A percentile compares a stretch with the other conserved stretches of the same genome.
Conservation (phyloP, 2,329 filamentous ascomycete species). For the Aspergillus viridinutans region DNA sequence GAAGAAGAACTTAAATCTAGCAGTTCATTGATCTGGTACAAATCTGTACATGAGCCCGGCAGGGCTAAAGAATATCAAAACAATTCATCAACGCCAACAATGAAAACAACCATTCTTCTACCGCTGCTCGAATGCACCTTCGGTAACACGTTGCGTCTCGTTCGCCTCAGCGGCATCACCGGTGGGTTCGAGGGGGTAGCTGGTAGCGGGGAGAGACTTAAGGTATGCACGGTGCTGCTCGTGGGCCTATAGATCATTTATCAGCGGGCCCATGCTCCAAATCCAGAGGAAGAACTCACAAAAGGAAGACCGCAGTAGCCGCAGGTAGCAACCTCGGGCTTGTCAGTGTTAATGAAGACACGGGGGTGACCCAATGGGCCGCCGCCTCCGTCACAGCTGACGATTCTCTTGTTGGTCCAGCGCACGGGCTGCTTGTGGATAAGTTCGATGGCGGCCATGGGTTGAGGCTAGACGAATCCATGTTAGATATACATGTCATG, state of each 20-base stretch:
- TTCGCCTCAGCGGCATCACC: constrained; percentile 57
- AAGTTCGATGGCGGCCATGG: constrained; percentile 85
- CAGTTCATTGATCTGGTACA: constrained; percentile 30
- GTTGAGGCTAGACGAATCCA: constrained; percentile 63
- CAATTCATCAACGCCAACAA: constrained; percentile 34
- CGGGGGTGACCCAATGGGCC: constrained; percentile 84
- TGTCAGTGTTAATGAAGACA: constrained; percentile 97
- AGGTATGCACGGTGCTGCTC: constrained; percentile 83
- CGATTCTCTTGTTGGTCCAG: constrained; percentile 79
- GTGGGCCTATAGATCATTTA: constrained; percentile 62
- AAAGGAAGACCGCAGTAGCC: constrained; percentile 91
- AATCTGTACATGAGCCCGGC: constrained; percentile 34
- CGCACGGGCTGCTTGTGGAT: constrained; percentile 93
- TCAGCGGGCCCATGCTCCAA: not conserved
- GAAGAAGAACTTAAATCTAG: constrained; percentile 14
- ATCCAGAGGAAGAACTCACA: constrained; percentile 54
- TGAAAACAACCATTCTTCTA: constrained; percentile 38
- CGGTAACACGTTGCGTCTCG: constrained; percentile 55
- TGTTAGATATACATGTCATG: constrained; percentile 1
- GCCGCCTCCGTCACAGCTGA: constrained; percentile 87
- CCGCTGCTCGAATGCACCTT: constrained; percentile 58
- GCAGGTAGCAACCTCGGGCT: constrained; percentile 86
- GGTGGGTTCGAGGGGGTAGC: constrained; percentile 71
- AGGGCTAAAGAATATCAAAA: constrained; percentile 21
- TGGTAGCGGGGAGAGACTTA: constrained; percentile 72